Conservation (phyloP, 192 early-diverging fungal species). For the Gryganskiella cystojenkinii region DNA sequence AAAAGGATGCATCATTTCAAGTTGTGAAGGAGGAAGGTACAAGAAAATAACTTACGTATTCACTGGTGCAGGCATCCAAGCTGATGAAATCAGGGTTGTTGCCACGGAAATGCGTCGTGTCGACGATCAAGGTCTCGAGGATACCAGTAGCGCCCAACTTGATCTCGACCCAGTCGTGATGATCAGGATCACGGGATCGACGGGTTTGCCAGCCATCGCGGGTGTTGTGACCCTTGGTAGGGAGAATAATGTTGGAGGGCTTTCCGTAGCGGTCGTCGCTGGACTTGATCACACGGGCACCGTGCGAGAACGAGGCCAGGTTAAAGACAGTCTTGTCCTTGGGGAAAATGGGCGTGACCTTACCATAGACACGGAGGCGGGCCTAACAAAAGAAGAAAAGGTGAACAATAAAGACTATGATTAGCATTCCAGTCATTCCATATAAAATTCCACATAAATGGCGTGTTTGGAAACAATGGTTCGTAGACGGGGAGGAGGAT, state of each 20-base stretch:
- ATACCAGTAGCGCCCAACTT: slow-evolving; percentile 78
- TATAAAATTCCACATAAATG: neutral
- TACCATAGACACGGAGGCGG: slow-evolving; percentile 80
- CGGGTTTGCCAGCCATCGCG: slow-evolving; percentile 95
- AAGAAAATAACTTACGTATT: slow-evolving; percentile 53
- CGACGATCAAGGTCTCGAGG: slow-evolving; percentile 77
- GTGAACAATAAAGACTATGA: too few relatives aligned
- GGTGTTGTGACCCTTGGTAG: slow-evolving; percentile 81
- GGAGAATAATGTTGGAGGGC: slow-evolving; percentile 81
- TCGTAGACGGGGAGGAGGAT: slow-evolving; percentile 25
- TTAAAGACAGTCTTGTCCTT: slow-evolving; percentile 62
- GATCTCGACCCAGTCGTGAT: slow-evolving; percentile 85
- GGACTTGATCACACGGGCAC: slow-evolving; percentile 70
- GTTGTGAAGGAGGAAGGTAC: neutral
- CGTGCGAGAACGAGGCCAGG: slow-evolving; percentile 75
- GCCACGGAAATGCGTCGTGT: slow-evolving; percentile 90
- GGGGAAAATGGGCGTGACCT: slow-evolving; percentile 70
- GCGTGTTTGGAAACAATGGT: neutral
- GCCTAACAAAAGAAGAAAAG: slow-evolving; percentile 67
- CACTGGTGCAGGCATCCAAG: slow-evolving; percentile 72
- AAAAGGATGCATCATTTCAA: neutral
- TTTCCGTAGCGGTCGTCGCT: slow-evolving; percentile 88
- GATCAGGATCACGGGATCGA: slow-evolving; percentile 80
- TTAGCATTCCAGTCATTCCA: slow-evolving; percentile 46
- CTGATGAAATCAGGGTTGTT: slow-evolving; percentile 88